phyloP scores from a whole-genome alignment of 768 basidiomycete species.

The Auriscalpium orientale region DNA sequence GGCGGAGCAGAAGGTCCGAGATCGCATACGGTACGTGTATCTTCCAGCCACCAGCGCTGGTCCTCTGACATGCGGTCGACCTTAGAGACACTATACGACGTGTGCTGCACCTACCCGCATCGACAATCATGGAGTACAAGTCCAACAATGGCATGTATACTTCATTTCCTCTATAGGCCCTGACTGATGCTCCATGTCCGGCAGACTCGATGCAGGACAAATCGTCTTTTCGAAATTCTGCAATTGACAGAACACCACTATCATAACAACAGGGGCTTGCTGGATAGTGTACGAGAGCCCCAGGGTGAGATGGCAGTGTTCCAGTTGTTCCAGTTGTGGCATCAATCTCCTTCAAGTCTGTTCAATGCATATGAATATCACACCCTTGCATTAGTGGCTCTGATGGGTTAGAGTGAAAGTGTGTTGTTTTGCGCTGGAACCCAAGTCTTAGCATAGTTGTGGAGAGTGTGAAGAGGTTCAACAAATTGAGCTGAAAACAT shows the following conservation, averaged over 20 bases:
- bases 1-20: slow-evolving; percentile 64
- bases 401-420: no score
- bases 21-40: slow-evolving; percentile 67
- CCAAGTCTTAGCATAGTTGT: no score
- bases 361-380: no score
- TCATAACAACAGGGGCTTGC: slow-evolving; percentile 17
- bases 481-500: no score
- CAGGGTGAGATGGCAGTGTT: no score
- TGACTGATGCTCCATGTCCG: background rate
- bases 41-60: background rate
- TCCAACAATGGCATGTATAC: slow-evolving; percentile 69
- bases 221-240: slow-evolving; percentile 59
- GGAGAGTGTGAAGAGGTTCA: no score
- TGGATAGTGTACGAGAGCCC: no score
- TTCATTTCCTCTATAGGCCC: background rate
- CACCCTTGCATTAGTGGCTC: no score
- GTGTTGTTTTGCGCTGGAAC: no score
- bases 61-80: background rate
- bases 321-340: no score
- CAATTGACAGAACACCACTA: slow-evolving; percentile 23
- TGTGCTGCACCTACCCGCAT: slow-evolving; percentile 66
- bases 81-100: slow-evolving; percentile 70
- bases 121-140: slow-evolving; percentile 91
- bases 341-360: no score
- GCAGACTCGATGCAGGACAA: slow-evolving; percentile 86